Evolutionary conservation across 1,284 basidiomycete species (phyloP).

Genomic region (Ceratorhiza oryzae-sativae): DNA sequence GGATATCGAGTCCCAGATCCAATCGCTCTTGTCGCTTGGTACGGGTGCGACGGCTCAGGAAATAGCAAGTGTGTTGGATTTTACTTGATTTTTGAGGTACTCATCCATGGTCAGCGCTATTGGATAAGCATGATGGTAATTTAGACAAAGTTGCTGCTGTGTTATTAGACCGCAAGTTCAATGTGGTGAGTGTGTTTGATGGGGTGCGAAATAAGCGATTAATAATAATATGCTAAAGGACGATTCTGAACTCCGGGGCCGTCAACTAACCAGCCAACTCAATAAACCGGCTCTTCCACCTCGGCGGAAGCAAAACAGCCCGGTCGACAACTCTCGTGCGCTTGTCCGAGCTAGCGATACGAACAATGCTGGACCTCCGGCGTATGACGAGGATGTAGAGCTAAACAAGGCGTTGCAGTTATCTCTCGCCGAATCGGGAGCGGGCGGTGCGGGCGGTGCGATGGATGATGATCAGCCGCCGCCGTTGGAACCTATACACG

Average conservation of each 20-base stretch:
- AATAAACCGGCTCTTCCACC: conserved; percentile 5
- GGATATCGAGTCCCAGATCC: background rate
- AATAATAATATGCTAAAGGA: background rate
- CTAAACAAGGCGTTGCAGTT: conserved; percentile 38
- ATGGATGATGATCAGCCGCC: conserved; percentile 10
- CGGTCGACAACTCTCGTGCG: conserved; percentile 34
- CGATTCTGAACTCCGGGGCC: conserved; percentile 9
- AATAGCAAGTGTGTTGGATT: conserved; percentile 32
- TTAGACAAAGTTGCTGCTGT: conserved; percentile 34
- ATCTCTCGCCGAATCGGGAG: conserved; percentile 21
- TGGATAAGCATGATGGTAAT: conserved; percentile 39
- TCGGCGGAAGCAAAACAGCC: conserved; percentile 15
- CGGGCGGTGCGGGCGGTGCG: background rate
- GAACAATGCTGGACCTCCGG: conserved; percentile 14
- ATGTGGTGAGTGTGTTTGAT: background rate
- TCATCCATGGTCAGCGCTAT: conserved; percentile 16
- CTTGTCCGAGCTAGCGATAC: conserved; percentile 6
- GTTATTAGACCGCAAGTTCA: conserved; percentile 33
- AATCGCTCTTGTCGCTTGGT: background rate
- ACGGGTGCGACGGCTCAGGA: conserved; percentile 14
- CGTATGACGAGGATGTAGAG: conserved; percentile 40
- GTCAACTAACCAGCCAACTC: conserved; percentile 3
- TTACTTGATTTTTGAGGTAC: background rate
- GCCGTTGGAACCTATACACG: background rate
- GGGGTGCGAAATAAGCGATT: background rate